Evolutionary conservation across 2,329 filamentous ascomycete genomes (phyloP), one percentile per base, ranked within the genome.

Genomic region (Neopestalotiopsis rosae): DNA sequence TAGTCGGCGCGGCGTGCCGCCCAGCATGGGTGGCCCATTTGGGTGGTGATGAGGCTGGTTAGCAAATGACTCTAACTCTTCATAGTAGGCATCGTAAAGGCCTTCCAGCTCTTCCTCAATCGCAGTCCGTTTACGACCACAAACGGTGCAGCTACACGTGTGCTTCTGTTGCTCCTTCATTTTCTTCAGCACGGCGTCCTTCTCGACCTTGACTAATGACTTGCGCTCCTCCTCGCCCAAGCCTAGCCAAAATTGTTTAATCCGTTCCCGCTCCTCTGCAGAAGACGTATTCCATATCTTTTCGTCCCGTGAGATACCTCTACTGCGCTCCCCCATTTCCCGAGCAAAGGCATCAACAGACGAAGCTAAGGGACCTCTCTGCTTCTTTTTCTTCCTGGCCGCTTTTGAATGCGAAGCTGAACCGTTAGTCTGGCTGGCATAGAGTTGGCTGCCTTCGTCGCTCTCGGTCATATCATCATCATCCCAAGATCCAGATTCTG

Each of bases 151-250:
- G 80, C 95, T 98, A 85, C 96, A 99, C 2, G 95, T 98, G 80
- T 98, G 95, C 82, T 98, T 98, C 81, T 99, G 96, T 81, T 99
- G 96, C 81, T 99, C 96, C 86, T 99, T 99, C 96, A 99, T 99
- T 86, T 99, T 99, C 78, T 94, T 94, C 68, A 99, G 84, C 0
- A 99, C 96, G 7, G 96, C 95, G 81, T 99, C 95, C 83, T 99
- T 99, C 82, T 99, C 96, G 38, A 99, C 95, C 82, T 98, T 98
- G 77, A 99, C 94, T 61, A 99, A 85, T 17, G 94, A 96, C 79
- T 97, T 96, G 75, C 96, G 93, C 79, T 98, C 95, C 49, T 97
- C 94, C 80, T 99, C 96, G 73, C 94, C 94, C 58, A 99, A 83
- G 17, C 94, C 94, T 66, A 99, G 88, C 96, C 96, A 99, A 82